These are phyloP conservation scores for Candida germanica DNA, from an alignment of 805 yeast species.

Conservation along the genomic window DNA sequence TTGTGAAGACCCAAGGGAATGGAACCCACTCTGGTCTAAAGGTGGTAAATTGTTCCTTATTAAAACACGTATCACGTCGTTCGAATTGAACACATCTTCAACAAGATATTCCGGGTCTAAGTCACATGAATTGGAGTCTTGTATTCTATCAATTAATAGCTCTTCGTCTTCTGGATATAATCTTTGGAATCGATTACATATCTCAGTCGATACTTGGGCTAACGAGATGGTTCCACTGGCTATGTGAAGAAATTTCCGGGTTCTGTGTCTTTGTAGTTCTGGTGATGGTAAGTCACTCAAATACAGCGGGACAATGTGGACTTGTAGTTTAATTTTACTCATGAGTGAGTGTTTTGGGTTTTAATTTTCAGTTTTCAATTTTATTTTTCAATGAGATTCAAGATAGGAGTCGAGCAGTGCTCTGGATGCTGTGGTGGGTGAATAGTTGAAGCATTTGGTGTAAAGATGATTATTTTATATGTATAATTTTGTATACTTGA, in stretches of 20 bases:
- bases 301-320: constrained; percentile 23
- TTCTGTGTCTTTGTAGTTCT: constrained; percentile 13
- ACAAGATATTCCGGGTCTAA: constrained; percentile 74
- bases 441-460: no score
- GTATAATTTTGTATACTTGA: no score
- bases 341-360: no score
- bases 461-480: no score
- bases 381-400: no score
- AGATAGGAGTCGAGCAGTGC: no score
- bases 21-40: no score
- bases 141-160: constrained; percentile 56
- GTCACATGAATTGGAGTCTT: constrained; percentile 67
- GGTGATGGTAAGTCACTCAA: constrained; percentile 10
- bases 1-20: constrained; percentile 1
- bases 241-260: constrained; percentile 61
- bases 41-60: constrained; percentile 20
- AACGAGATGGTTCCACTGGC: constrained; percentile 49
- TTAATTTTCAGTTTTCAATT: no score
- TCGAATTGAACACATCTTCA: constrained; percentile 56
- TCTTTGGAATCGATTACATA: constrained; percentile 52
- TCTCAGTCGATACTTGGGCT: constrained; percentile 49
- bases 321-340: constrained; percentile 8
- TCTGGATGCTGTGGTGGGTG: no score
- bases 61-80: constrained; percentile 34
- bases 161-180: constrained; percentile 63